Percentiles rank a stretch among this genome's conserved stretches.
Conservation (phyloP, 2,329 filamentous ascomycete species). For the Cladosporium sp. region DNA sequence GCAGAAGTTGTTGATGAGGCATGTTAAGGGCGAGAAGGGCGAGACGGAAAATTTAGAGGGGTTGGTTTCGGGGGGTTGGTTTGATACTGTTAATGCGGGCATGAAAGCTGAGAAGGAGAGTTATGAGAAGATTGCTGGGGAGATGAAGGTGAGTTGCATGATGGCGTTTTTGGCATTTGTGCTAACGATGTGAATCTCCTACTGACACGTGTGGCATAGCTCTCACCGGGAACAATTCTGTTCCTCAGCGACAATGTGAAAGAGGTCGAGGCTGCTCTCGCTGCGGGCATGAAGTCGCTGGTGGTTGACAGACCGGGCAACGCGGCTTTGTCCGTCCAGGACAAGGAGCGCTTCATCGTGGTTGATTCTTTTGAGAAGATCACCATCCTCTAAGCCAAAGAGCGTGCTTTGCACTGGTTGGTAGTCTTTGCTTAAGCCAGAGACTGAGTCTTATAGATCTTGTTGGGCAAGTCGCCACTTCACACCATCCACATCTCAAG, state of each 20-base stretch:
- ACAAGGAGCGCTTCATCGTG: constrained; percentile 31
- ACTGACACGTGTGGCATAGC: background rate
- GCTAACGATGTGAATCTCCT: background rate
- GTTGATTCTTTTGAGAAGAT: constrained; percentile 25
- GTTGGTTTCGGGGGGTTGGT: constrained; percentile 59
- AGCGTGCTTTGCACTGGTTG: no score
- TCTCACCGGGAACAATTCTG: constrained; percentile 35
- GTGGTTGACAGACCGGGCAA: constrained; percentile 64
- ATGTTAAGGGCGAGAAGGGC: constrained; percentile 40
- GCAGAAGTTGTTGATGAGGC: constrained; percentile 73
- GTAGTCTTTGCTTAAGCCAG: no score
- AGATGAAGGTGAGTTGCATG: constrained; percentile 33
- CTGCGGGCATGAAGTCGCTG: constrained; percentile 40
- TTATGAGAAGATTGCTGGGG: constrained; percentile 61
- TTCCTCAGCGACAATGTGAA: constrained; percentile 78
- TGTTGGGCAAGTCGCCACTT: no score
- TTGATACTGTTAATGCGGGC: constrained; percentile 77
- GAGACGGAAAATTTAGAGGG: constrained; percentile 55
- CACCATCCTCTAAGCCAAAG: background rate
- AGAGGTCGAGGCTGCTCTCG: constrained; percentile 44
- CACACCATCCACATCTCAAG: background rate
- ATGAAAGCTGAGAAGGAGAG: constrained; percentile 64
- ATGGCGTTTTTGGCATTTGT: background rate
- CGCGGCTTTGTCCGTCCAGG: constrained; percentile 53
- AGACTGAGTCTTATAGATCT: no score